phyloP scores from a whole-genome alignment of 129 eudicot species.

The Flaveria ramosissima region DNA sequence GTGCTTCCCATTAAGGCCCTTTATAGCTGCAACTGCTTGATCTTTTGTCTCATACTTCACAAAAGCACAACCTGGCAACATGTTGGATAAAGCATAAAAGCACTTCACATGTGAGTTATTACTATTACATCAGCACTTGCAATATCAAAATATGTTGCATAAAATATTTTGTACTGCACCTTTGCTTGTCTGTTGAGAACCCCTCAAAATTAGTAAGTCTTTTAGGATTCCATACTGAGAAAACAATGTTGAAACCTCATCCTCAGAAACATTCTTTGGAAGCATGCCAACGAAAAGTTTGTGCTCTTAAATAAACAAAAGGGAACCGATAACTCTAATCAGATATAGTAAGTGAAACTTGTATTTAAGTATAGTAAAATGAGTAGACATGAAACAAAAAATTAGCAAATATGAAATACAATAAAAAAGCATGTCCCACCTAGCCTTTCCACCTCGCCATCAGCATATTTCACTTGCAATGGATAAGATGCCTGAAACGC shows the following conservation, averaged over 20 bases:
- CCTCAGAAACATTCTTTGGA: slow-evolving; percentile 90
- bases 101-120: slow-evolving; percentile 15
- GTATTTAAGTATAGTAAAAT: neutral
- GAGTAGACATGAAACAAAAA: slow-evolving; percentile 13
- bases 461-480: slow-evolving; percentile 98
- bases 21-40: slow-evolving; percentile 96
- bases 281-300: slow-evolving; percentile 97
- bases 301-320: slow-evolving; percentile 61
- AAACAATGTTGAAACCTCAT: slow-evolving; percentile 78
- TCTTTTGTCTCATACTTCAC: slow-evolving; percentile 92
- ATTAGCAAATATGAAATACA: neutral
- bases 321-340: slow-evolving; percentile 5
- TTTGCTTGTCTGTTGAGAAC: slow-evolving; percentile 96
- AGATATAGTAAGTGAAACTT: slow-evolving; percentile 24
- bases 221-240: slow-evolving; percentile 79
- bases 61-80: slow-evolving; percentile 86
- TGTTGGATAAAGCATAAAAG: slow-evolving; percentile 27
- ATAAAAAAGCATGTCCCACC: slow-evolving; percentile 50
- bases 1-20: slow-evolving; percentile 88
- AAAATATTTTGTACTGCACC: slow-evolving; percentile 39
- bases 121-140: neutral
- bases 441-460: slow-evolving; percentile 98
- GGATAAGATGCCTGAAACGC: slow-evolving; percentile 90
- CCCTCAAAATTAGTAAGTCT: slow-evolving; percentile 87
- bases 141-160: neutral